Evolutionary conservation across 306 rosid species (phyloP).

Genomic region (Biancaea sappan): DNA sequence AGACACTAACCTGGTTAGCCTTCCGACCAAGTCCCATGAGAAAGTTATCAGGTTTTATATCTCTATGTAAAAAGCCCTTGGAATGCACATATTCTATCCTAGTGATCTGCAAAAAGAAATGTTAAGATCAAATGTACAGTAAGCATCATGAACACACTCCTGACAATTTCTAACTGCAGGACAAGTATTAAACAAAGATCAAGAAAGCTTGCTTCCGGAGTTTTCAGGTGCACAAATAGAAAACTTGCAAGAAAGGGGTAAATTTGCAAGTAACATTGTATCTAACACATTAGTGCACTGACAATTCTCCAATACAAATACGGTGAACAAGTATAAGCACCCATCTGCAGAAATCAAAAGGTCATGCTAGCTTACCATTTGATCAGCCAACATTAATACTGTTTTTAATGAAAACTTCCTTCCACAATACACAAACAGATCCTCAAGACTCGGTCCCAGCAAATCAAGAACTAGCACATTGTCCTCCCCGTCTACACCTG

Average conservation of each 20-base stretch:
- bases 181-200: not conserved
- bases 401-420: conserved; percentile 60
- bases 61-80: conserved; percentile 92
- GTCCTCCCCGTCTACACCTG: conserved; percentile 53
- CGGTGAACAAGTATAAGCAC: conserved; percentile 2
- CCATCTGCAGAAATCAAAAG: not conserved
- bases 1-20: conserved; percentile 81
- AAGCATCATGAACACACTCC: not conserved
- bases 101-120: conserved; percentile 53
- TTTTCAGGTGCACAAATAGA: not conserved
- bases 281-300: not conserved
- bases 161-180: not conserved
- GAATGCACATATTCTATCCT: conserved; percentile 93
- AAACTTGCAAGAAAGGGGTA: not conserved
- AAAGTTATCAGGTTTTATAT: conserved; percentile 94
- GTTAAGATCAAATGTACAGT: not conserved
- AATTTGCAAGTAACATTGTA: not conserved
- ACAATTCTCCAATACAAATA: not conserved
- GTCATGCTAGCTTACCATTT: conserved; percentile 44
- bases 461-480: conserved; percentile 59
- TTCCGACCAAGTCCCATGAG: conserved; percentile 99
- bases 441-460: conserved; percentile 65
- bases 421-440: conserved; percentile 61
- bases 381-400: conserved; percentile 62
- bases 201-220: not conserved